These are phyloP conservation scores for Lophiostoma macrostomum DNA, from an alignment of 495 filamentous ascomycete genomes.

Conservation along the genomic window DNA sequence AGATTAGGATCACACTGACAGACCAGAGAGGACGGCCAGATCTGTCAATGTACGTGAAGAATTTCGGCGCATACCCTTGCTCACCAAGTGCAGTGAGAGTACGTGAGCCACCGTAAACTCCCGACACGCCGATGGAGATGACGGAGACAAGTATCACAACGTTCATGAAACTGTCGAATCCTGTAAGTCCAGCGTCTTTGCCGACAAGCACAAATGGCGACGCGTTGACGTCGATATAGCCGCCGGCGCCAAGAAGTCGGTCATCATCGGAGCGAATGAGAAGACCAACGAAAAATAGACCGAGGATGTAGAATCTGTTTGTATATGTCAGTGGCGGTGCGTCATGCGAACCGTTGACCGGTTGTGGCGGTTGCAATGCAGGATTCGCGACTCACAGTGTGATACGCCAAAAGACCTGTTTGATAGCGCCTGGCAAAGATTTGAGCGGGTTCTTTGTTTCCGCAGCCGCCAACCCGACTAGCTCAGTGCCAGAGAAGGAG, in stretches of 20 bases:
- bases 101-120: slow-evolving; percentile 39
- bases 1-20: slow-evolving; percentile 61
- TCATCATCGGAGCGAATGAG: slow-evolving; percentile 34
- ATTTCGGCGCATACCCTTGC: slow-evolving; percentile 39
- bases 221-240: slow-evolving; percentile 25
- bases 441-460: no score
- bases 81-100: slow-evolving; percentile 40
- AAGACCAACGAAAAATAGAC: slow-evolving; percentile 37
- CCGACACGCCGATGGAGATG: slow-evolving; percentile 39
- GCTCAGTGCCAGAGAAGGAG: no score
- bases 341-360: neutral
- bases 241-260: slow-evolving; percentile 25
- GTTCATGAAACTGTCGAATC: slow-evolving; percentile 39
- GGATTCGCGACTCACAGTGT: slow-evolving; percentile 35
- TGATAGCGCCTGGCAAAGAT: no score
- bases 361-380: neutral
- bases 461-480: no score
- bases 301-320: slow-evolving; percentile 38
- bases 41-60: slow-evolving; percentile 41
- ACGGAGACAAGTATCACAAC: slow-evolving; percentile 41
- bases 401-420: slow-evolving; percentile 52
- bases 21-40: slow-evolving; percentile 53
- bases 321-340: slow-evolving; percentile 36
- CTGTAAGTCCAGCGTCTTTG: slow-evolving; percentile 36
- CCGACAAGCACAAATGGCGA: slow-evolving; percentile 41